phyloP scores from a whole-genome alignment of 768 basidiomycete genomes.

The Boletus rubroflammeus region DNA sequence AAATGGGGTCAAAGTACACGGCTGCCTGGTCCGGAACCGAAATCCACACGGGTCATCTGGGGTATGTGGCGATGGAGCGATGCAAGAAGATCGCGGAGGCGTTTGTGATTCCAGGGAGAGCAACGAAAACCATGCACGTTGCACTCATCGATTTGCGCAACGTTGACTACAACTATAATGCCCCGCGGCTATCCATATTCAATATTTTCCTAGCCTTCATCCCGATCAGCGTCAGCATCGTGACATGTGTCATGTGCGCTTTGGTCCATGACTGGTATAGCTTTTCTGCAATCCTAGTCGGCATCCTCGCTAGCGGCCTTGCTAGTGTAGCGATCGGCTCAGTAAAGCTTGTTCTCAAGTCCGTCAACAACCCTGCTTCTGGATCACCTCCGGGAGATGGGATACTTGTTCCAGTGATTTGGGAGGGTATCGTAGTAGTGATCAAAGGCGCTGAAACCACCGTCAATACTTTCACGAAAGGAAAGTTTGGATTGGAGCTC shows the following conservation, averaged over 20 bases:
- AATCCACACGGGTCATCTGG: slow-evolving; percentile 31
- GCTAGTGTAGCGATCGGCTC: slow-evolving; percentile 27
- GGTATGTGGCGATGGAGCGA: slow-evolving; percentile 20
- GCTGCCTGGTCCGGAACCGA: slow-evolving; percentile 26
- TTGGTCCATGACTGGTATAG: slow-evolving; percentile 29
- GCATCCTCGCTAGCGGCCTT: slow-evolving; percentile 30
- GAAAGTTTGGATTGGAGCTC: slow-evolving; percentile 21
- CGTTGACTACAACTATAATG: background rate
- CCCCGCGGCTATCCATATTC: slow-evolving; percentile 1
- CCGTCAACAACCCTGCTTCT: slow-evolving; percentile 6
- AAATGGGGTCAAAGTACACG: slow-evolving; percentile 24
- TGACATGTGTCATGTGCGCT: slow-evolving; percentile 22
- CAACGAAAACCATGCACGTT: slow-evolving; percentile 9
- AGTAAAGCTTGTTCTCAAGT: slow-evolving; percentile 17
- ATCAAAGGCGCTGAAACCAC: slow-evolving; percentile 27
- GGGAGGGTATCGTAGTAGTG: slow-evolving; percentile 22
- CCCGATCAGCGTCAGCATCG: slow-evolving; percentile 26
- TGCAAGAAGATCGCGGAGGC: slow-evolving; percentile 9
- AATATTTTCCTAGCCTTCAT: slow-evolving; percentile 14
- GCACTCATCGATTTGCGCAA: slow-evolving; percentile 19
- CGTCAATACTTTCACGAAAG: slow-evolving; percentile 30
- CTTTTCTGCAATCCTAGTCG: slow-evolving; percentile 29
- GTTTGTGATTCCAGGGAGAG: slow-evolving; percentile 8
- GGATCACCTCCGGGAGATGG: slow-evolving; percentile 28
- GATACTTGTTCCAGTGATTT: slow-evolving; percentile 11